A percentile compares a stretch with the other conserved stretches of the same genome.
Conservation (phyloP, 805 yeast genomes). For the Kluyveromyces siamensis region DNA sequence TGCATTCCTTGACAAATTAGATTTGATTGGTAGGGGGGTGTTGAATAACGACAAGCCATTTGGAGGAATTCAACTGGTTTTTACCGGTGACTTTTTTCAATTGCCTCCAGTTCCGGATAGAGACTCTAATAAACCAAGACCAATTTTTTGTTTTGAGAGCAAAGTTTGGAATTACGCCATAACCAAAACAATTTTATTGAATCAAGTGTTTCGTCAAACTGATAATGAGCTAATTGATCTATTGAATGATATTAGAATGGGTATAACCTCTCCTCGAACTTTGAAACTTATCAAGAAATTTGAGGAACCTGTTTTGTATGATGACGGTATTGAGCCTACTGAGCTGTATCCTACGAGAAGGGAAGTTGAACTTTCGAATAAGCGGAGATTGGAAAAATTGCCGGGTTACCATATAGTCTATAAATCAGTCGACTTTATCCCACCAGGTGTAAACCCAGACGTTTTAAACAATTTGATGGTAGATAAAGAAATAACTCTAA, state of each 20-base stretch:
- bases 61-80: conserved; percentile 86
- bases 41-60: conserved; percentile 52
- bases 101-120: conserved; percentile 75
- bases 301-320: conserved; percentile 8
- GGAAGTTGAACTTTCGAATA: conserved; percentile 77
- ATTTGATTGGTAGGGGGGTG: conserved; percentile 53
- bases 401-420: conserved; percentile 39
- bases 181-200: conserved; percentile 56
- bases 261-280: conserved; percentile 39
- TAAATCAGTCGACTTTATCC: conserved; percentile 36
- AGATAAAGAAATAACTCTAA: conserved; percentile 50
- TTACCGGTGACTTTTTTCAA: conserved; percentile 95
- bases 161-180: conserved; percentile 58
- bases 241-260: conserved; percentile 74
- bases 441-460: conserved; percentile 9
- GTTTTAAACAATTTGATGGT: conserved; percentile 46
- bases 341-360: conserved; percentile 78
- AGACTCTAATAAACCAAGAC: conserved; percentile 22
- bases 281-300: conserved; percentile 10
- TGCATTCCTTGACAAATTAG: conserved; percentile 61
- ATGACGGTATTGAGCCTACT: conserved; percentile 69
- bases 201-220: conserved; percentile 76
- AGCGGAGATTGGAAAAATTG: conserved; percentile 38
- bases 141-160: conserved; percentile 67
- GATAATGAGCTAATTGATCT: conserved; percentile 67